Conservation (phyloP, 2,329 filamentous ascomycete genomes). For the Dendrostoma leiphaemia region DNA sequence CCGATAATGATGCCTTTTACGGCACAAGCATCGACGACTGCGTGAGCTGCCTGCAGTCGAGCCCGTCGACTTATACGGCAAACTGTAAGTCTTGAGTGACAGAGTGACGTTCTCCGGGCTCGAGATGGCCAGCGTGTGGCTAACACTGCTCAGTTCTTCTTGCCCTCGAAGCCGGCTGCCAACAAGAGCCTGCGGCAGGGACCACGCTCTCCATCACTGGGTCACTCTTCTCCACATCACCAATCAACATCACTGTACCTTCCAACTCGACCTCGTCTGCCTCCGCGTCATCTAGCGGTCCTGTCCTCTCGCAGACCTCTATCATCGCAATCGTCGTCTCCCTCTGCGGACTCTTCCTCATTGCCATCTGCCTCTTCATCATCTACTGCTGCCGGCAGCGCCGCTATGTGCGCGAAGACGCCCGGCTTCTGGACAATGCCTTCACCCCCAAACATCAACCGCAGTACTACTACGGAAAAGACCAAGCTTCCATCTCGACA, state of each 20-base stretch:
- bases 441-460: background rate
- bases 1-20: slow-evolving; percentile 33
- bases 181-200: slow-evolving; percentile 41
- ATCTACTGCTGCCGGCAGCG: slow-evolving; percentile 47
- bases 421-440: slow-evolving; percentile 2
- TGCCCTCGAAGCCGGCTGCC: slow-evolving; percentile 46
- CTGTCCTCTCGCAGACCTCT: slow-evolving; percentile 42
- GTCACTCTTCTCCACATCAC: slow-evolving; percentile 36
- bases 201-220: slow-evolving; percentile 38
- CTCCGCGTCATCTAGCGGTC: slow-evolving; percentile 6
- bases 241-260: slow-evolving; percentile 39
- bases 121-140: too few species aligned
- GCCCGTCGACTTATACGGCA: slow-evolving; percentile 36
- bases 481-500: slow-evolving; percentile 23
- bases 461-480: slow-evolving; percentile 11
- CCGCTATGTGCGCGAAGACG: slow-evolving; percentile 29
- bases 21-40: slow-evolving; percentile 34
- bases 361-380: slow-evolving; percentile 41
- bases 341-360: slow-evolving; percentile 39
- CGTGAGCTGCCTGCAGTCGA: slow-evolving; percentile 41
- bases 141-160: slow-evolving; percentile 38
- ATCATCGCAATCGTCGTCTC: slow-evolving; percentile 54
- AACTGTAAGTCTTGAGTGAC: slow-evolving; percentile 49
- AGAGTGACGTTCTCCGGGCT: too few species aligned
- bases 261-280: slow-evolving; percentile 24